These are phyloP conservation scores for Daldinia sp. DNA, from an alignment of 2,329 filamentous ascomycete genomes.

Conservation along the genomic window DNA sequence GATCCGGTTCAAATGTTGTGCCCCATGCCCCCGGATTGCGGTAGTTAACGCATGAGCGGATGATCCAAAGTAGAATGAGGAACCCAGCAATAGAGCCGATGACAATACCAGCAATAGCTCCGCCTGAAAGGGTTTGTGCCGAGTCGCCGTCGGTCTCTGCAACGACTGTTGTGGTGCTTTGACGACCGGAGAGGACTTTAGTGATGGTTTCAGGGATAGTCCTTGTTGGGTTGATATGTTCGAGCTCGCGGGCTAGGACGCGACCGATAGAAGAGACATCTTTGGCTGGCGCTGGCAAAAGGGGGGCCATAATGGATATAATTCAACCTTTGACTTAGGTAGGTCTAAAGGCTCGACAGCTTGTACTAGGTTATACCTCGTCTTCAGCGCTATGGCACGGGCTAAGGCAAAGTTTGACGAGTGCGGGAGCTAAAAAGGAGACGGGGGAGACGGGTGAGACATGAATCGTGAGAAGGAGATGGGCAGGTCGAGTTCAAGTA, in stretches of 20 bases:
- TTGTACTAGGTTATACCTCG: conserved; percentile 13
- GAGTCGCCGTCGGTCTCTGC: conserved; percentile 38
- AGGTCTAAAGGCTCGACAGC: conserved; percentile 4
- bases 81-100: conserved; percentile 62
- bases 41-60: conserved; percentile 60
- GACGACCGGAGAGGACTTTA: conserved; percentile 43
- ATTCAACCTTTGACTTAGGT: background rate
- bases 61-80: conserved; percentile 61
- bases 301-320: conserved; percentile 42
- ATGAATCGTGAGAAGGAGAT: conserved; percentile 20
- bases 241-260: conserved; percentile 29
- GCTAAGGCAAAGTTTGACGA: conserved; percentile 14
- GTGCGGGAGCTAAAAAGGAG: conserved; percentile 21
- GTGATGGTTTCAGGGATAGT: conserved; percentile 45
- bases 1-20: conserved; percentile 44
- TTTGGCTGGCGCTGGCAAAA: conserved; percentile 20
- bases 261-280: conserved; percentile 23
- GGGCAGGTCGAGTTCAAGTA: conserved; percentile 32
- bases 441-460: conserved; percentile 1
- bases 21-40: conserved; percentile 49
- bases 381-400: background rate
- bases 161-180: conserved; percentile 48
- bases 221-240: conserved; percentile 42
- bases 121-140: conserved; percentile 56
- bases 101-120: conserved; percentile 65